Base-by-base conservation (phyloP, 441 rosid species). In the Adansonia gregorii region DNA sequence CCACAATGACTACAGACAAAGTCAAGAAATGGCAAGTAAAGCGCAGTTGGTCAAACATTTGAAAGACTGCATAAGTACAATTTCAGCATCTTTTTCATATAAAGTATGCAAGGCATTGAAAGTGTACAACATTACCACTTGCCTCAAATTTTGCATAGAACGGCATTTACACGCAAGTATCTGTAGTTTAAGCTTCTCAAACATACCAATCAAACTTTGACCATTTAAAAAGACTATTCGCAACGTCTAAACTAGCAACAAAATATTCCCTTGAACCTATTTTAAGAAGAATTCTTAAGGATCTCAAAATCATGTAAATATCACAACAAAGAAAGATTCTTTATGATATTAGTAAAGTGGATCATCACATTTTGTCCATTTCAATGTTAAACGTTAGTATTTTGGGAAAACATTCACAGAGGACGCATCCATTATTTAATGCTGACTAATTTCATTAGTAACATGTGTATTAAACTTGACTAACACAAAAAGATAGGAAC, bases 351-450 rank as follows among this genome's bases (percentile, higher is more conserved):
- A 35, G 17, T 14, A 17, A 66, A 72, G n/a, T 2, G 6, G 9
- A 27, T 51, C 74, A 27, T 39, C 74, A 54, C 2, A 71, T 9
- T 41, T 41, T 69, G 10, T 24, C 59, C 43, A 69, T 51, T 70
- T 27, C 59, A 15, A 52, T 20, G 4, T 12, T 19, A 35, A 8
- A 17, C 10, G 11, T 35, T 7, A 14, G 60, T 4, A 58, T 4
- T 17, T 59, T 11, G 8, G 41, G 73, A n/a, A 72, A 79, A 65
- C 43, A 66, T 56, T 10, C 35, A 60, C 66, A 66, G 5, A 35
- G 75, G 49, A 65, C 10, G 56, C 71, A 49, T 61, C 8, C 12
- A 19, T 54, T 24, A 64, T 55, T 35, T 56, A 58, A 39, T 46
- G 61, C 9, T 35, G 24, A 35, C 52, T 68, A 35, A 70, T 46